Percentiles rank a stretch among this genome's conserved stretches.
Conservation (phyloP, 179 eudicot genomes). For the Silene coronaria region DNA sequence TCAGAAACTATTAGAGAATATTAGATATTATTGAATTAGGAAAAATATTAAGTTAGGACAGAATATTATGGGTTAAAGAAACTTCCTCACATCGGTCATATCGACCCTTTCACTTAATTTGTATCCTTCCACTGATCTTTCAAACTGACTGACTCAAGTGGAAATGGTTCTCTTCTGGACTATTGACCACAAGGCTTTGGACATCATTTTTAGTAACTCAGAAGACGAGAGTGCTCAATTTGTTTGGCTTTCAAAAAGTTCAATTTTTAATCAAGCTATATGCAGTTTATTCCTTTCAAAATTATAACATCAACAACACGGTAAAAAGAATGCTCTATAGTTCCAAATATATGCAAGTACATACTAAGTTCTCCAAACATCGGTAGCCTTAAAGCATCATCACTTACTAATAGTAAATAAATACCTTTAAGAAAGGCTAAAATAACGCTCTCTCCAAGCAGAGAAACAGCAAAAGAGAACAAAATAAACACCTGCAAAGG, state of each 20-base stretch:
- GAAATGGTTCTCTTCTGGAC: not conserved
- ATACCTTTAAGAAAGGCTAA: slow-evolving; percentile 67
- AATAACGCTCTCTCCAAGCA: slow-evolving; percentile 53
- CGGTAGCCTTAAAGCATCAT: not conserved
- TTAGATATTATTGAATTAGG: no score
- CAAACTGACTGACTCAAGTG: no score
- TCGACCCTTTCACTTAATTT: no score
- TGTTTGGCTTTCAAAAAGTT: not conserved
- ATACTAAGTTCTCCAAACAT: not conserved
- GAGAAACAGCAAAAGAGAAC: slow-evolving; percentile 60
- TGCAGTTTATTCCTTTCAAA: not conserved
- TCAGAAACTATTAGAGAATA: no score
- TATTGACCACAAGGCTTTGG: not conserved
- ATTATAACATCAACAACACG: not conserved
- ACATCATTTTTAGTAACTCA: not conserved
- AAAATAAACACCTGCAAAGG: slow-evolving; percentile 76
- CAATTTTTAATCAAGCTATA: not conserved
- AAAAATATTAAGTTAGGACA: no score
- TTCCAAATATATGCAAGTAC: not conserved
- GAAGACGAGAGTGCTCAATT: not conserved
- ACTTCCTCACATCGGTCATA: no score
- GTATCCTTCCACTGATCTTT: no score
- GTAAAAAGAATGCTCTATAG: slow-evolving; percentile 3
- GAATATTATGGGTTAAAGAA: no score
- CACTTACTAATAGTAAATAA: slow-evolving; percentile 22